Base-by-base conservation (phyloP, 805 yeast genomes). In the Zygoascus bituminiphila region DNA sequence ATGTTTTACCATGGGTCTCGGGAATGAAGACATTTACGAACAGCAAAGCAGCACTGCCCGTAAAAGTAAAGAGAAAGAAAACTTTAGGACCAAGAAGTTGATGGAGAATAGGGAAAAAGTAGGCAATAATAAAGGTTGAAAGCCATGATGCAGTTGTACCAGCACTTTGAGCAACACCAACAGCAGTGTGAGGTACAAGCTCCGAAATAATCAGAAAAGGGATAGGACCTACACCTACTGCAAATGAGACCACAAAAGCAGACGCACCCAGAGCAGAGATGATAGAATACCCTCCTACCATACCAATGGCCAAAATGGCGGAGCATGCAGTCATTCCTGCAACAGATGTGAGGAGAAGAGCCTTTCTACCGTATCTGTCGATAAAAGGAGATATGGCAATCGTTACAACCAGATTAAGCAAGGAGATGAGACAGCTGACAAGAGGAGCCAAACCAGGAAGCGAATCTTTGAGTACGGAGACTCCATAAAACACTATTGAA, bases 71-170 rank as follows among this genome's bases (percentile, higher is more conserved):
- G 8, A 86, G 61, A 49, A 79, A 70, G 68, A 86, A 93, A 24
- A 84, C 88, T 42, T 76, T 78, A 0, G 96, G 88, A 8, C 96
- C 96, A 36, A 89, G 62, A 48, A 65, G 53, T 12, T 69, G 65
- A 62, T 82, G 80, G 22, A 85, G 62, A 3, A 82, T 65, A 1
- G 98, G 98, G 72, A 93, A 91, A 19, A 80, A 60, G 53, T 74
- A 83, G 0, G 95, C 96, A 23, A 66, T 56, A 0, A 81, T 56
- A 59, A 93, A 91, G 0, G 96, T 88, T 8, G 95, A 84, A 9
- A 86, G 57, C 97, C 97, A 91, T 63, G 91, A 93, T 69, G 86
- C 78, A 12, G 87, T 78, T 0, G 93, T 88, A 10, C 96, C 98
- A 72, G 86, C 83, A 62, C 95, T 82, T 66, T 93, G 98, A 0